Conservation (phyloP, 352 stramenopile genomes). For the Phytophthora crassamura region DNA sequence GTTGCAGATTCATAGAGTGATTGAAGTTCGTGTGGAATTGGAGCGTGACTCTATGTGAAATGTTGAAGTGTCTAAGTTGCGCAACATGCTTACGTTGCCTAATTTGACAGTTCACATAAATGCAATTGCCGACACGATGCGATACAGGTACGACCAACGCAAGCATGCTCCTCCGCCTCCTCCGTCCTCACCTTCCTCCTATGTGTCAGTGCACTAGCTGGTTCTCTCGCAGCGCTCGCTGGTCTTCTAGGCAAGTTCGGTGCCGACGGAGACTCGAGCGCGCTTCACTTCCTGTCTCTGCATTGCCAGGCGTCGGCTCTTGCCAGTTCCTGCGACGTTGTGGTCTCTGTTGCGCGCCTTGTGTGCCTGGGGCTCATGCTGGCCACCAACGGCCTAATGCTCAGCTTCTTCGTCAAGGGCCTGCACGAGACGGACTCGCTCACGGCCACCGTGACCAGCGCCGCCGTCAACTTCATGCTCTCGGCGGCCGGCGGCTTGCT, state of each 20-base stretch:
- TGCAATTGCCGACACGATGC: no score
- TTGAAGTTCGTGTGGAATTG: no score
- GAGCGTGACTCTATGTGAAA: no score
- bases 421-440: constrained; percentile 89
- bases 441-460: constrained; percentile 84
- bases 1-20: no score
- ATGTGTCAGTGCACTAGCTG: constrained; percentile 53
- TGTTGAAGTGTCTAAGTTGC: no score
- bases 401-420: constrained; percentile 82
- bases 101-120: no score
- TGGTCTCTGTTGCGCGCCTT: constrained; percentile 42
- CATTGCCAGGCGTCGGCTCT: constrained; percentile 29
- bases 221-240: constrained; percentile 57
- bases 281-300: constrained; percentile 31
- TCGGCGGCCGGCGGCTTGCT: constrained; percentile 63
- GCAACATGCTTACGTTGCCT: no score
- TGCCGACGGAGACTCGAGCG: constrained; percentile 39
- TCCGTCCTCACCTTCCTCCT: neutral
- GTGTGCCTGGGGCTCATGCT: constrained; percentile 78
- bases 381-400: constrained; percentile 74
- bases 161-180: neutral
- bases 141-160: constrained; percentile 15
- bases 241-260: constrained; percentile 72
- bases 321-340: constrained; percentile 22
- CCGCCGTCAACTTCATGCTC: constrained; percentile 84